Conservation (phyloP, 176 grass and related monocot genomes). For the Carex parvula region DNA sequence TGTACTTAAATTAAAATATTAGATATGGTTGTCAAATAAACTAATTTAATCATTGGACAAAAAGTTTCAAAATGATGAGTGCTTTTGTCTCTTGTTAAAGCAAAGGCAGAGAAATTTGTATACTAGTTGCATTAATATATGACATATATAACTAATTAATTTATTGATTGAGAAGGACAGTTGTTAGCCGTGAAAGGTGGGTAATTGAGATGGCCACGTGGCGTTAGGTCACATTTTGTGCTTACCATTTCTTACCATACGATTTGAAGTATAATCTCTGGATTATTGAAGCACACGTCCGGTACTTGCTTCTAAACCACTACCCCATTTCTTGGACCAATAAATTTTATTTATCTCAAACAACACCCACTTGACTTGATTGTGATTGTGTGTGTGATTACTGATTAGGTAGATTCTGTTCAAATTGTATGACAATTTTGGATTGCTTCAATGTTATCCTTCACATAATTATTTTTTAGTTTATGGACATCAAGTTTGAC, state of each 20-base stretch:
- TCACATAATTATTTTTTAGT: no score
- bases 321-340: neutral
- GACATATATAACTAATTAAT: neutral
- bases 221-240: neutral
- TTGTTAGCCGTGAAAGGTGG: slow-evolving; percentile 3
- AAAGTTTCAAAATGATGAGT: neutral
- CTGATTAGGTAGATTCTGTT: neutral
- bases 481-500: no score
- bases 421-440: neutral
- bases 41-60: no score
- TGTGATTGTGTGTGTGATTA: no score
- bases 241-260: slow-evolving; percentile 1
- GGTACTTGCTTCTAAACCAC: slow-evolving; percentile 2
- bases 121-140: neutral
- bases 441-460: neutral
- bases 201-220: slow-evolving; percentile 7
- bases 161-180: neutral
- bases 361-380: slow-evolving; percentile 11
- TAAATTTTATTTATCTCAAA: slow-evolving; percentile 3
- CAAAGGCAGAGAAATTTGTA: neutral
- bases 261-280: slow-evolving; percentile 8
- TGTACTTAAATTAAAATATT: no score
- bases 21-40: no score
- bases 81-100: neutral
- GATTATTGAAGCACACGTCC: neutral